Percentiles rank a stretch among this genome's conserved stretches.
Conservation (phyloP, 1,284 basidiomycete species). For the Rhodotorula glutinis region DNA sequence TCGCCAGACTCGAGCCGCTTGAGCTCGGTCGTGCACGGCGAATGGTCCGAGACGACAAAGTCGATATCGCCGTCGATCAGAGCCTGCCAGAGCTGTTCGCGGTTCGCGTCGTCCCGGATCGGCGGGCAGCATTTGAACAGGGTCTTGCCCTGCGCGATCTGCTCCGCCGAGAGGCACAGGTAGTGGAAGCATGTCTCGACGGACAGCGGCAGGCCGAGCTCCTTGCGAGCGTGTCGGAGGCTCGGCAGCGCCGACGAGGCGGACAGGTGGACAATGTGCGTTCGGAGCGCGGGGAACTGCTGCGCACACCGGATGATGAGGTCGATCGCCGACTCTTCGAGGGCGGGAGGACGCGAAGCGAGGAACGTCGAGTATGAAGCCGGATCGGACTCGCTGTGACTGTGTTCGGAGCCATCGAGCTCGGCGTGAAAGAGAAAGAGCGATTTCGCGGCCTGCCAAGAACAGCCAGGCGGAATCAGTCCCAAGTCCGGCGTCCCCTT, state of each 20-base stretch:
- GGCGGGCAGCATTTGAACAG: constrained; percentile 90
- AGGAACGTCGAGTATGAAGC: constrained; percentile 75
- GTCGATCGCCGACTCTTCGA: constrained; percentile 65
- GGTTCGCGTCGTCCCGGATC: constrained; percentile 69
- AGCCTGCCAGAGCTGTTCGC: constrained; percentile 72
- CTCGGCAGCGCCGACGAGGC: constrained; percentile 72
- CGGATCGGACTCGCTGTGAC: constrained; percentile 47
- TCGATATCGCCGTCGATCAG: constrained; percentile 75
- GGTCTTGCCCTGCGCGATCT: constrained; percentile 47
- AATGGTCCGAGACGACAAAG: constrained; percentile 88
- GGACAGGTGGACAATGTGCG: constrained; percentile 90
- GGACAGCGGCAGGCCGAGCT: constrained; percentile 59
- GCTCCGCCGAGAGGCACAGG: constrained; percentile 62
- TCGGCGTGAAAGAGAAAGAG: constrained; percentile 89
- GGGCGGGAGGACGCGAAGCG: constrained; percentile 68
- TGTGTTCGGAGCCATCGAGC: constrained; percentile 54
- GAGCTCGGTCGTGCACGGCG: constrained; percentile 75
- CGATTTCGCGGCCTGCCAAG: constrained; percentile 60
- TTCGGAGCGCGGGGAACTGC: constrained; percentile 65
- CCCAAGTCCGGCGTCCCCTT: not conserved
- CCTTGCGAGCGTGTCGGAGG: constrained; percentile 63
- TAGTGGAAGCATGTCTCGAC: constrained; percentile 96
- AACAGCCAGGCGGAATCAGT: not conserved
- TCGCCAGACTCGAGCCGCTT: constrained; percentile 75
- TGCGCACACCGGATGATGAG: constrained; percentile 66